Evolutionary conservation across 345 rosid species (phyloP).

Genomic region (Citrus trifoliata): DNA sequence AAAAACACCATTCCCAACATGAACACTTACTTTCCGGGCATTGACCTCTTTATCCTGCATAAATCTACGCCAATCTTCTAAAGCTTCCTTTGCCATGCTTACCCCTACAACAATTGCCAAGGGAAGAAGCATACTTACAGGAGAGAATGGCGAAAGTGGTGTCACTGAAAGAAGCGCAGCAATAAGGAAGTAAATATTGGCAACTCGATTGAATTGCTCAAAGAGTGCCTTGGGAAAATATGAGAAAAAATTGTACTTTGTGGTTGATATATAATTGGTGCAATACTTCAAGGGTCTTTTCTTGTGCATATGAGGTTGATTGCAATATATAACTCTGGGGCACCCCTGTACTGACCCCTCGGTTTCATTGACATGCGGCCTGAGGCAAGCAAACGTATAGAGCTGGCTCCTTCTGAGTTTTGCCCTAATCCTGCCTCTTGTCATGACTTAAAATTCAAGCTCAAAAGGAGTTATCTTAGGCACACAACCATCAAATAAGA

Average conservation of each 20-base stretch:
- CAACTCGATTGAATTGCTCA: conserved; percentile 92
- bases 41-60: conserved; percentile 90
- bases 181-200: conserved; percentile 86
- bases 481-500: conserved; percentile 17
- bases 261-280: conserved; percentile 82
- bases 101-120: conserved; percentile 86
- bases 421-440: conserved; percentile 78
- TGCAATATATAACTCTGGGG: conserved; percentile 76
- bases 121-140: conserved; percentile 90
- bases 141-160: conserved; percentile 75
- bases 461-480: conserved; percentile 6
- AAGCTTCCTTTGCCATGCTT: conserved; percentile 91
- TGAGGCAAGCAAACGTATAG: conserved; percentile 76
- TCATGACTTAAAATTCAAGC: conserved; percentile 44
- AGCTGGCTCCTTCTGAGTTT: conserved; percentile 73
- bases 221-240: conserved; percentile 87
- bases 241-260: conserved; percentile 68
- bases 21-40: conserved; percentile 57
- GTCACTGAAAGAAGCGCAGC: conserved; percentile 78
- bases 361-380: conserved; percentile 42
- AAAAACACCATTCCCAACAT: conserved; percentile 57
- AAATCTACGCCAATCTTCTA: conserved; percentile 97
- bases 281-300: conserved; percentile 69
- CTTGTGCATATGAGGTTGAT: conserved; percentile 69
- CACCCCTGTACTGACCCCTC: conserved; percentile 58